Conservation (phyloP, 306 rosid genomes). For the Canavalia gladiata region DNA sequence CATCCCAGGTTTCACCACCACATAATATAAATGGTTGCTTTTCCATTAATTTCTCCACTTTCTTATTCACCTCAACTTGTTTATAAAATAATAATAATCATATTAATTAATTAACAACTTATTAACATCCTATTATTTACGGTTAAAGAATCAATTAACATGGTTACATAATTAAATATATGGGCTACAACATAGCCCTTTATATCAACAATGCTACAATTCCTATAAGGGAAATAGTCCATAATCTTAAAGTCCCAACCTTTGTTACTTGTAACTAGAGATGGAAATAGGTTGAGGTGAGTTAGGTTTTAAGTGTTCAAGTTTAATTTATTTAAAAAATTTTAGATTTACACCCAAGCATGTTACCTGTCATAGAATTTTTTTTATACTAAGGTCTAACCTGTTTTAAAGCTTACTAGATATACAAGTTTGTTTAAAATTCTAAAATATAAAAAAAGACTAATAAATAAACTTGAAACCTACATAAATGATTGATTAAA, state of each 20-base stretch:
- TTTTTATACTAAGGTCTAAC: no score
- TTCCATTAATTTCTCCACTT: slow-evolving; percentile 55
- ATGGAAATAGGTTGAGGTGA: no score
- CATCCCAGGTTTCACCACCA: slow-evolving; percentile 56
- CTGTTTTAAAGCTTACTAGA: no score
- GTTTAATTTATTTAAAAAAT: no score
- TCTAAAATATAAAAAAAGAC: no score
- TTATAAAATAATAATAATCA: neutral
- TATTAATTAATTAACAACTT: neutral
- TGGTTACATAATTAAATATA: slow-evolving; percentile 34
- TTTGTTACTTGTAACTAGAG: slow-evolving; percentile 44
- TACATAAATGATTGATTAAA: no score
- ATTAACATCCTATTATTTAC: neutral
- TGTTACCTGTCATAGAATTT: no score
- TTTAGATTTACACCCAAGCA: no score
- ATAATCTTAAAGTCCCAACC: slow-evolving; percentile 67
- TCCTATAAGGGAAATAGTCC: slow-evolving; percentile 64
- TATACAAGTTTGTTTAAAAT: no score
- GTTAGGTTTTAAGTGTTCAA: no score
- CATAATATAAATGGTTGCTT: slow-evolving; percentile 58
- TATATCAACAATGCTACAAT: slow-evolving; percentile 65
- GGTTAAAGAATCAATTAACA: neutral
- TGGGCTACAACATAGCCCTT: slow-evolving; percentile 57
- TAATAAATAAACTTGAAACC: no score
- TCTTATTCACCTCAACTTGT: slow-evolving; percentile 56